phyloP scores from a whole-genome alignment of 1,284 basidiomycete genomes.

The Ganoderma lingzhi region DNA sequence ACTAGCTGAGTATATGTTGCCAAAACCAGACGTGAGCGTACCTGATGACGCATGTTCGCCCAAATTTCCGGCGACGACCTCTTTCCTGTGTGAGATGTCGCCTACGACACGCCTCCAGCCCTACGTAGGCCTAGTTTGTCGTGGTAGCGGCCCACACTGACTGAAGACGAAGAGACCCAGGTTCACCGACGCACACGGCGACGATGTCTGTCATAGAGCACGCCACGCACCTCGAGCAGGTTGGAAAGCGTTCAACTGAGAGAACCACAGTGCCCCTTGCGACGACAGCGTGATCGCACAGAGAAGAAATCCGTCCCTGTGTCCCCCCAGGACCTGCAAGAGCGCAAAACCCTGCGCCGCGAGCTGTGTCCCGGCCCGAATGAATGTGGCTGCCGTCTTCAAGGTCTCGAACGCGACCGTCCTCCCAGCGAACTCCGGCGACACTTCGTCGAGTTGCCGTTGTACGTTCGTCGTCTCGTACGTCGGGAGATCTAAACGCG shows the following conservation, averaged over 20 bases:
- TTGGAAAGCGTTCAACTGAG: slow-evolving; percentile 19
- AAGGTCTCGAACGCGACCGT: slow-evolving; percentile 71
- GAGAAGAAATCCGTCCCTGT: slow-evolving; percentile 68
- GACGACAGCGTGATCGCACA: slow-evolving; percentile 58
- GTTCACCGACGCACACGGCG: no score
- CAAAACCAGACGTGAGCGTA: background rate
- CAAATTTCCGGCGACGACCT: slow-evolving; percentile 77
- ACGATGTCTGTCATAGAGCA: no score
- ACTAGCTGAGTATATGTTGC: background rate
- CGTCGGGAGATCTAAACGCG: slow-evolving; percentile 77
- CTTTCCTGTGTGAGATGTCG: slow-evolving; percentile 66
- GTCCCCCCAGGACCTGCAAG: slow-evolving; percentile 60
- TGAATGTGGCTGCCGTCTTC: slow-evolving; percentile 47
- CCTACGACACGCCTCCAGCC: slow-evolving; percentile 67
- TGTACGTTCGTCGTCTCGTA: slow-evolving; percentile 72
- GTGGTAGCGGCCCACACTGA: slow-evolving; percentile 84
- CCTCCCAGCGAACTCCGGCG: slow-evolving; percentile 30
- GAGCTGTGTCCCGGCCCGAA: slow-evolving; percentile 58
- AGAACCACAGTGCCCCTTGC: slow-evolving; percentile 33
- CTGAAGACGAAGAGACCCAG: no score
- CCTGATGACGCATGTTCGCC: slow-evolving; percentile 50
- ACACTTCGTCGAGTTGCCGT: slow-evolving; percentile 54
- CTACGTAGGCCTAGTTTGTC: slow-evolving; percentile 67
- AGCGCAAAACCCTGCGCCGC: slow-evolving; percentile 70
- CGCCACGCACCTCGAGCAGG: slow-evolving; percentile 19